Percentiles rank a stretch among this genome's conserved stretches.
These are phyloP conservation scores for Scheffersomyces insectosa DNA, from an alignment of 1,139 yeast genomes.

Conservation along the genomic window DNA sequence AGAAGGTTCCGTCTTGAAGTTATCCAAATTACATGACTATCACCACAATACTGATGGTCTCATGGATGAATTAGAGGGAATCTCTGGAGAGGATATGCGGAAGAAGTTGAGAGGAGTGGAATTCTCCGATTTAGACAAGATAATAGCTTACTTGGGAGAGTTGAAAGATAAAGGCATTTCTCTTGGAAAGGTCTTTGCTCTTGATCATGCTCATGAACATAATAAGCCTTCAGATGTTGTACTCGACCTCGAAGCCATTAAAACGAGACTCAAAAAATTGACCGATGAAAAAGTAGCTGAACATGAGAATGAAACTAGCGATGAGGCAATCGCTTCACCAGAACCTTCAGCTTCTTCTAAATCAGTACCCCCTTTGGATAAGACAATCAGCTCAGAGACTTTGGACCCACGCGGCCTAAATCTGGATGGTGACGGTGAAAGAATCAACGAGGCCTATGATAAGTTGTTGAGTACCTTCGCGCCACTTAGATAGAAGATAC, in stretches of 20 bases:
- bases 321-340: constrained; percentile 1
- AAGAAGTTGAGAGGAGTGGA: constrained; percentile 45
- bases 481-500: constrained; percentile 5
- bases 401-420: not conserved
- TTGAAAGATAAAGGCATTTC: constrained; percentile 54
- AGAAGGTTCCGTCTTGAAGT: constrained; percentile 44
- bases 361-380: constrained; percentile 1
- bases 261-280: constrained; percentile 17
- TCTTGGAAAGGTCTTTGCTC: constrained; percentile 50
- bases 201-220: constrained; percentile 10
- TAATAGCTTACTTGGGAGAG: constrained; percentile 49
- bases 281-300: constrained; percentile 5
- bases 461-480: constrained; percentile 46
- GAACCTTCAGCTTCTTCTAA: constrained; percentile 2
- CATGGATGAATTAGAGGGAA: constrained; percentile 20
- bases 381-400: constrained; percentile 2
- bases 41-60: constrained; percentile 17
- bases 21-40: constrained; percentile 29
- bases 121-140: constrained; percentile 53
- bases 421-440: constrained; percentile 19
- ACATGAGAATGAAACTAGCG: constrained; percentile 3
- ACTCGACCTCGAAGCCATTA: constrained; percentile 18
- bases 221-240: constrained; percentile 11
- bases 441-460: constrained; percentile 52
- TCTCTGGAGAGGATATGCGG: constrained; percentile 57